A percentile compares a stretch with the other conserved stretches of the same genome.
phyloP scores from a whole-genome alignment of 306 rosid genomes.

The Lagenaria siceraria region DNA sequence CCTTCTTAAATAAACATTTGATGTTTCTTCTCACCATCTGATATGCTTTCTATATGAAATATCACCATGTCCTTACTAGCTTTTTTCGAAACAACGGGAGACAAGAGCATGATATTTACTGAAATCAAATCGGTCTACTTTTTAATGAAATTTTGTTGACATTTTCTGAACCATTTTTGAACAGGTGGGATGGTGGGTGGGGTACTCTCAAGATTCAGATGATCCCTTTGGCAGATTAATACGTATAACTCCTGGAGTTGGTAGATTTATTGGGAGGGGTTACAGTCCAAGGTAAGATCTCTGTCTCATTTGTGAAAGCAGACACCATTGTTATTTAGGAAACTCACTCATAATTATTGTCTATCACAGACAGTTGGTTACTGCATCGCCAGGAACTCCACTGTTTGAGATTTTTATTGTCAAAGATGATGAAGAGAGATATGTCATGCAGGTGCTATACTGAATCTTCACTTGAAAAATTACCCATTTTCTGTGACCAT shows the following conservation, averaged over 20 bases:
- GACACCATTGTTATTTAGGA: background rate
- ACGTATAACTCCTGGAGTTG: slow-evolving; percentile 80
- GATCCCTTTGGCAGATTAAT: slow-evolving; percentile 84
- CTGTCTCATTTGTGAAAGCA: slow-evolving; percentile 8
- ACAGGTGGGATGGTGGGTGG: slow-evolving; percentile 99
- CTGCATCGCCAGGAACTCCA: slow-evolving; percentile 77
- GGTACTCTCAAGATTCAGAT: slow-evolving; percentile 75
- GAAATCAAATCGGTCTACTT: background rate
- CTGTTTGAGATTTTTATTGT: slow-evolving; percentile 85
- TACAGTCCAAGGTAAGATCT: slow-evolving; percentile 70
- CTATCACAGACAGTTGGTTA: slow-evolving; percentile 70
- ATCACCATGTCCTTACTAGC: background rate
- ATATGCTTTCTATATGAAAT: background rate
- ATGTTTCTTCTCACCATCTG: background rate
- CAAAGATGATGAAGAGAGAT: slow-evolving; percentile 52
- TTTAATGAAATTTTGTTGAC: background rate
- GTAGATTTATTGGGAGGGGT: slow-evolving; percentile 70
- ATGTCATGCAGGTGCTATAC: slow-evolving; percentile 69
- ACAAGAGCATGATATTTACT: background rate
- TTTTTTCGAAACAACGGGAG: background rate
- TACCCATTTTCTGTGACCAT: background rate
- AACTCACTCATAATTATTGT: slow-evolving; percentile 17
- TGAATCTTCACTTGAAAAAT: slow-evolving; percentile 6
- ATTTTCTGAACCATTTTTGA: slow-evolving; percentile 15
- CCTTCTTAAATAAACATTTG: background rate